A percentile compares a stretch with the other conserved stretches of the same genome.
Conservation (phyloP, 2,329 filamentous ascomycete genomes). For the Fonsecaea pugnacius region DNA sequence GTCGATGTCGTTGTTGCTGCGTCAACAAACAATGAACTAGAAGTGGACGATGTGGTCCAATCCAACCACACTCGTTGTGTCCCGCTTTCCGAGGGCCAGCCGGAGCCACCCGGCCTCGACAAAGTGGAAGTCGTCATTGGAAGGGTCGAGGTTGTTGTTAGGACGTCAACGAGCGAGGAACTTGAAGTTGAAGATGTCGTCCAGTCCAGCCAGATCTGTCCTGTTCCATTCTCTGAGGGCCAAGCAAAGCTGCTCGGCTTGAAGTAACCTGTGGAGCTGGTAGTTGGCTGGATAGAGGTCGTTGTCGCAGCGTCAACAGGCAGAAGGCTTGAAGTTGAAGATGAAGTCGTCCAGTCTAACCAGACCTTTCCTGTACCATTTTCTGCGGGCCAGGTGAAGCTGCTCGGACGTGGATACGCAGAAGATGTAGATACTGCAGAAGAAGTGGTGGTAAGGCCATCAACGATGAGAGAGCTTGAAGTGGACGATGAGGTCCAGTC, state of each 20-base stretch:
- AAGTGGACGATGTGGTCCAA: neutral
- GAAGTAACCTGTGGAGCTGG: neutral
- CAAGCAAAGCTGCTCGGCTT: neutral
- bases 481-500: conserved; percentile 17
- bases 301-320: conserved; percentile 11
- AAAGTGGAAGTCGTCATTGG: neutral
- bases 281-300: neutral
- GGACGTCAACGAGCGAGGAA: neutral
- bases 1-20: neutral
- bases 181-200: neutral
- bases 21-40: neutral
- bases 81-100: conserved; percentile 11
- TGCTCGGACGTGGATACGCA: neutral
- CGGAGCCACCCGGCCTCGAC: neutral
- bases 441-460: neutral
- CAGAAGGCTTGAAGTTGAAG: conserved; percentile 11
- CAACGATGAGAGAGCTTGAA: conserved; percentile 8
- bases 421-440: neutral
- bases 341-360: conserved; percentile 9
- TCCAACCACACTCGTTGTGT: neutral
- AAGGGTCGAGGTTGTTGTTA: neutral
- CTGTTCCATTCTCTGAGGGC: conserved; percentile 12
- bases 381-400: conserved; percentile 4
- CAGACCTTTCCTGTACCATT: conserved; percentile 4
- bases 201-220: neutral